Evolutionary conservation across 108 stramenopile genomes (phyloP).

Genomic region (Phaeodactylum tricornutum): DNA sequence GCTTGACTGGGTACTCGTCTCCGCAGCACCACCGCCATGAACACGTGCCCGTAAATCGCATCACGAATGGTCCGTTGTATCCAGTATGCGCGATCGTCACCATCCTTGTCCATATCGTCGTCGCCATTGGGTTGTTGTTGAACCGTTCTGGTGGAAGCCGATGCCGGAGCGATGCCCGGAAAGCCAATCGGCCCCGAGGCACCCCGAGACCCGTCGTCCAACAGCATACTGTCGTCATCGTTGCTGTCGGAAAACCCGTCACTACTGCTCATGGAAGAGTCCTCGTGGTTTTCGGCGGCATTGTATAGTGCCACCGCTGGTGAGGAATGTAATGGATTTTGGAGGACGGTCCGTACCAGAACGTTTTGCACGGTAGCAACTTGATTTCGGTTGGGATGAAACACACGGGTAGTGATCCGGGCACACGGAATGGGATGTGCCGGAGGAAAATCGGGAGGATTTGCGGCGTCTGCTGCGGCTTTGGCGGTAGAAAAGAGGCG

Average conservation of each 20-base stretch:
- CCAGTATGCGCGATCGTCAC: constrained; percentile 60
- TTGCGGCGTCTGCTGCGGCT: constrained; percentile 14
- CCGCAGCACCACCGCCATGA: constrained; percentile 58
- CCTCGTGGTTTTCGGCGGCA: not conserved
- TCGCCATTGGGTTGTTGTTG: constrained; percentile 7
- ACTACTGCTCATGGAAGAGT: constrained; percentile 1
- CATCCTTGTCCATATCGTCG: not conserved
- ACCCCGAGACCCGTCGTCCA: constrained; percentile 14
- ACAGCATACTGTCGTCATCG: constrained; percentile 19
- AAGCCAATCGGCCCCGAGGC: not conserved
- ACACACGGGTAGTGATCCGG: constrained; percentile 60
- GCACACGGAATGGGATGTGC: constrained; percentile 57
- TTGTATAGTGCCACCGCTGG: not conserved
- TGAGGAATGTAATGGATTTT: not conserved
- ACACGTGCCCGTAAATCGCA: constrained; percentile 75
- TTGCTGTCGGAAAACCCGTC: constrained; percentile 12
- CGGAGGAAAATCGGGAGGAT: constrained; percentile 46
- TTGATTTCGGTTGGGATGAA: constrained; percentile 32
- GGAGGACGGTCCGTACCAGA: constrained; percentile 35
- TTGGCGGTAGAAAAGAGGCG: constrained; percentile 16
- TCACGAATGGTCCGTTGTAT: constrained; percentile 65
- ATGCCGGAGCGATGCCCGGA: constrained; percentile 1
- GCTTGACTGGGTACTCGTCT: constrained; percentile 16
- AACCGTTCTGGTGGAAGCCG: no score
- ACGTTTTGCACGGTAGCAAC: constrained; percentile 64